Evolutionary conservation across 768 basidiomycete species (phyloP), one percentile per base, ranked within the genome.

Genomic region (Pulveroboletus sp.): DNA sequence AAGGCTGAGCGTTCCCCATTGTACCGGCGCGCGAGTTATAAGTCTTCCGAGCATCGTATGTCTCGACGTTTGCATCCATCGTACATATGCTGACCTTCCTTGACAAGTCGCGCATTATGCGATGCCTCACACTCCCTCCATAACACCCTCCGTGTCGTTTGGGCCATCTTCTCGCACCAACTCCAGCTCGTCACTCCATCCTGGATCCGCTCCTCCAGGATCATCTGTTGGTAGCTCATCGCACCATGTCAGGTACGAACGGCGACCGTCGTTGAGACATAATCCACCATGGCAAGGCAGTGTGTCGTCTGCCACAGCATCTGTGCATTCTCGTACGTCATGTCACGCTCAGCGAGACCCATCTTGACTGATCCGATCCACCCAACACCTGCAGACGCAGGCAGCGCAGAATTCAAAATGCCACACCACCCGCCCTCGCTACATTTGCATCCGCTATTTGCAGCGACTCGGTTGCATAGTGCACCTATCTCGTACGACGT

Each of bases 401-500:
- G 62, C 43, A 63, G 61, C 37, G 41, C 54, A 44, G 69, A 68
- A 27, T 51, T 17, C 20, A 52, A 61, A 47, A 53, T 53, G 14
- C 57, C 53, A 2, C 59, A 57, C 27, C 50, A 50, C 20, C 60
- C 68, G 55, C 58, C 73, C 57, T 47, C 74, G 34, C 60, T 80
- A 22, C 76, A 80, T 59, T 80, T 85, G 76, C 83, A 85, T 57
- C 83, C 83, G 5, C 66, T 85, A 0, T 73, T 85, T 42, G 80
- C 82, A 4, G 73, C 75, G 43, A 78, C 77, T 23, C 75, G 76
- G 35, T 68, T 77, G 16, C 78, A 80, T 51, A 75, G 71, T 49
- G 79, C 83, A 2, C 82, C 83, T 26, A 81, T 86, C 47, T 76
- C 76, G 26, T 85, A 80, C 63, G 80, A 86, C 58, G 64, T 81